These are phyloP conservation scores for Erythrobasidium yunnanense DNA, from an alignment of 768 basidiomycete genomes.

Conservation along the genomic window DNA sequence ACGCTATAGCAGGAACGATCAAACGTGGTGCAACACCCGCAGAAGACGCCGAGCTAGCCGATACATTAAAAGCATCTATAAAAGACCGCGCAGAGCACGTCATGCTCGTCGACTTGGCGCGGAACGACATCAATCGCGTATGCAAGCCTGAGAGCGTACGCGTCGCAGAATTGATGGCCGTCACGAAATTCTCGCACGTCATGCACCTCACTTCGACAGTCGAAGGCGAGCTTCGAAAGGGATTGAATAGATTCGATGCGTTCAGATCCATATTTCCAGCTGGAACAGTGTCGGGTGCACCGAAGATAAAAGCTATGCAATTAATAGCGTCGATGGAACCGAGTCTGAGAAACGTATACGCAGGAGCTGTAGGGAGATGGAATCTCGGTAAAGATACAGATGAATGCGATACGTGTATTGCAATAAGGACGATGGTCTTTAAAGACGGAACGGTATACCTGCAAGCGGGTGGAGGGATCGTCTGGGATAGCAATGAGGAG, in stretches of 20 bases:
- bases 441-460: slow-evolving; percentile 83
- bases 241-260: slow-evolving; percentile 68
- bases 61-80: slow-evolving; percentile 64
- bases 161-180: slow-evolving; percentile 82
- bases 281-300: slow-evolving; percentile 95
- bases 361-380: slow-evolving; percentile 94
- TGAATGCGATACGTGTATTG: slow-evolving; percentile 96
- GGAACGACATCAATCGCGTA: slow-evolving; percentile 96
- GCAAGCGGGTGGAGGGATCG: slow-evolving; percentile 91
- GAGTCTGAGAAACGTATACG: slow-evolving; percentile 85
- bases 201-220: slow-evolving; percentile 95
- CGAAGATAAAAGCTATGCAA: slow-evolving; percentile 97
- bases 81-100: slow-evolving; percentile 98
- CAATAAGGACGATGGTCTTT: slow-evolving; percentile 95
- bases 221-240: slow-evolving; percentile 60
- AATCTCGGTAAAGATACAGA: slow-evolving; percentile 71
- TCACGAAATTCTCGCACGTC: slow-evolving; percentile 96
- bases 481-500: slow-evolving; percentile 90
- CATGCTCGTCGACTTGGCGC: slow-evolving; percentile 94
- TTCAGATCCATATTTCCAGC: slow-evolving; percentile 99
- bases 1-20: slow-evolving; percentile 93
- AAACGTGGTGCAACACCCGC: slow-evolving; percentile 67
- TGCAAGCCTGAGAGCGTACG: slow-evolving; percentile 91
- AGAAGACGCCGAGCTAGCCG: slow-evolving; percentile 80
- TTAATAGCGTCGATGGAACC: slow-evolving; percentile 74